Evolutionary conservation across 1,284 basidiomycete species (phyloP).

Genomic region (Flammula alnicola): DNA sequence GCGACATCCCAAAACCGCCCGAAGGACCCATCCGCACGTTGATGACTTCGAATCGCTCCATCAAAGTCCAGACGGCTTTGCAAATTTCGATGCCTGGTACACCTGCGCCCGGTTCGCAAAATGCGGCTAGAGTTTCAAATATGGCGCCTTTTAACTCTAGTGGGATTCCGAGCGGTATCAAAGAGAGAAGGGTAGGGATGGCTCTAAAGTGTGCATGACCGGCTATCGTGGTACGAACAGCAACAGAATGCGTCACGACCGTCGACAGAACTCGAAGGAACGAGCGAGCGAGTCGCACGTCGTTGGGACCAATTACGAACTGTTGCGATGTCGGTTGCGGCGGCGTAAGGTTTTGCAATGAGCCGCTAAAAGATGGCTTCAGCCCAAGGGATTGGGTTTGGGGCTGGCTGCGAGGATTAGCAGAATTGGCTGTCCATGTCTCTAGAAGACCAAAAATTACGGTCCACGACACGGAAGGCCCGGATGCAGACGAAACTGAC

Average conservation of each 20-base stretch:
- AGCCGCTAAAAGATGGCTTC: slow-evolving; percentile 30
- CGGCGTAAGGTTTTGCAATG: slow-evolving; percentile 35
- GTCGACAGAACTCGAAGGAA: slow-evolving; percentile 84
- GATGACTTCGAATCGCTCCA: slow-evolving; percentile 87
- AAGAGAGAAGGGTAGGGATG: slow-evolving; percentile 77
- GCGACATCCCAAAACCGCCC: slow-evolving; percentile 40
- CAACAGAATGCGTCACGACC: slow-evolving; percentile 79
- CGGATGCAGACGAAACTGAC: slow-evolving; percentile 42
- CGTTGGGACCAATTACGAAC: slow-evolving; percentile 69
- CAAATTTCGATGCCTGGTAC: slow-evolving; percentile 78
- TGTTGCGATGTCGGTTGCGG: slow-evolving; percentile 47
- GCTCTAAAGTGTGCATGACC: slow-evolving; percentile 81
- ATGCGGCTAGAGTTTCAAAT: slow-evolving; percentile 84
- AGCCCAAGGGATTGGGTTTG: slow-evolving; percentile 32
- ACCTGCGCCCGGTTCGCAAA: slow-evolving; percentile 80
- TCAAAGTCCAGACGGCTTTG: slow-evolving; percentile 79
- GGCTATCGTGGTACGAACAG: slow-evolving; percentile 81
- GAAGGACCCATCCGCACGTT: slow-evolving; percentile 60
- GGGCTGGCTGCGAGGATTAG: slow-evolving; percentile 34
- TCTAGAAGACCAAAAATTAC: slow-evolving; percentile 50
- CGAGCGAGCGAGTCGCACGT: slow-evolving; percentile 78
- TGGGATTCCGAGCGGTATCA: slow-evolving; percentile 81
- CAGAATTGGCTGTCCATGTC: slow-evolving; percentile 44
- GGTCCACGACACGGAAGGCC: slow-evolving; percentile 50
- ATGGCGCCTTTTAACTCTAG: slow-evolving; percentile 92